Evolutionary conservation across 2,329 filamentous ascomycete species (phyloP), one percentile per base, ranked within the genome.

Genomic region (Aspergillus flavus): DNA sequence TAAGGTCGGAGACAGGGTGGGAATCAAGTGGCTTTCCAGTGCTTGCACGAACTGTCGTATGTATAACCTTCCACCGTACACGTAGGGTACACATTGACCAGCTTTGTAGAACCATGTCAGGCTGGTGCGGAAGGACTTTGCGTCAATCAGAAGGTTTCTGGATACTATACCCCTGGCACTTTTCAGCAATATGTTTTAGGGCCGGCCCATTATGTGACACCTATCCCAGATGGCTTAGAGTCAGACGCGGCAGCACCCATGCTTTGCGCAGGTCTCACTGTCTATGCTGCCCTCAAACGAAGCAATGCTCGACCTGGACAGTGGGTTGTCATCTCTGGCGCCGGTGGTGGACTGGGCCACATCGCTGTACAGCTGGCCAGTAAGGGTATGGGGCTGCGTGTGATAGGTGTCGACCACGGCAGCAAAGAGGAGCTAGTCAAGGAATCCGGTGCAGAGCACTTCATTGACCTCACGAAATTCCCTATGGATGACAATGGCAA

Each of bases 111-210:
- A 19, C 76, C 86, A 63, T 89, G 86, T 71, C 78, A 84, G 59
- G 80, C 80, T 14, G 85, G 84, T 50, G 77, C 81, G 28, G 87
- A 88, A 65, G 85, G 82, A 11, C 75, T 82, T 45, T 89, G 86
- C 75, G 78, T 81, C 66, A 84, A 85, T 48, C 80, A 82, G 63
- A 86, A 85, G 71, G 74, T 91, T 56, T 88, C 85, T 0, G 89
- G 89, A 6, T 91, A 90, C 77, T 89, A 87, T 73, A 87, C 84
- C 0, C 89, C 89, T 0, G 89, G 89, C 43, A 91, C 89, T n/a
- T 91, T 91, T 73, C 89, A 91, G 73, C 87, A 91, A 77, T 91
- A 91, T 71, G 84, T 85, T 21, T 72, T 89, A 19, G 85, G 83
- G 0, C 86, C 87, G 11, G 88, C 88, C 3, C 84, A 85, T 76